A percentile compares a stretch with the other conserved stretches of the same genome.
Conservation (phyloP, 2,329 filamentous ascomycete genomes). For the Polychaeton citri region DNA sequence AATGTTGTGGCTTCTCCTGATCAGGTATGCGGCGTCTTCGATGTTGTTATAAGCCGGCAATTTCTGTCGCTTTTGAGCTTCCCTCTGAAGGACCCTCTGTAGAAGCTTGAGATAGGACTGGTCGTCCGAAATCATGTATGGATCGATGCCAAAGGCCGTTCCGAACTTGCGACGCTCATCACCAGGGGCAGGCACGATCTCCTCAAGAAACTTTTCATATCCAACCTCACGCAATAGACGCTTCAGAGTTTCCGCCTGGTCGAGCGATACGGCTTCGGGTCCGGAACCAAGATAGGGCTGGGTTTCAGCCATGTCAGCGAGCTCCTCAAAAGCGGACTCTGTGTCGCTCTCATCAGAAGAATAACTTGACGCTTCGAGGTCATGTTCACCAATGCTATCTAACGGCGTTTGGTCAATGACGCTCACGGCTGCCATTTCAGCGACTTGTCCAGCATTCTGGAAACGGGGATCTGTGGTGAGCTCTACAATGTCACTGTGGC, state of each 20-base stretch:
- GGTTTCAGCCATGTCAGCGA: background rate
- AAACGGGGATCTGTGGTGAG: background rate
- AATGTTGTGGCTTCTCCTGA: constrained; percentile 66
- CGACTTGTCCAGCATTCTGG: no score
- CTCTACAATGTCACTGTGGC: background rate
- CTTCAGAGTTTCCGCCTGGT: constrained; percentile 2
- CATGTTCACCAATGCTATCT: background rate
- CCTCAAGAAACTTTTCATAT: constrained; percentile 61
- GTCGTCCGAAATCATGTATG: constrained; percentile 54
- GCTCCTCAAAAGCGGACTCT: background rate
- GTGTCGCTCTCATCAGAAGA: background rate
- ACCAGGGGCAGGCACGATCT: constrained; percentile 53
- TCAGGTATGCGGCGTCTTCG: constrained; percentile 69
- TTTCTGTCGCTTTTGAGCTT: constrained; percentile 71
- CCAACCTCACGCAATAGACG: constrained; percentile 56
- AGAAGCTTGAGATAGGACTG: constrained; percentile 58
- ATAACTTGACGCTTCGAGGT: background rate
- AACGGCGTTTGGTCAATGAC: background rate
- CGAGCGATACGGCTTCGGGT: background rate
- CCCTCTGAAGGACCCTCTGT: constrained; percentile 62
- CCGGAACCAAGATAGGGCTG: background rate
- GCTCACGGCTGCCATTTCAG: no score
- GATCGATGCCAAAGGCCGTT: constrained; percentile 69
- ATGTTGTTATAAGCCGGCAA: constrained; percentile 69
- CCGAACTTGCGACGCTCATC: constrained; percentile 73